Base-by-base conservation (phyloP, 495 filamentous ascomycete species). In the Pyrenula massariospora region DNA sequence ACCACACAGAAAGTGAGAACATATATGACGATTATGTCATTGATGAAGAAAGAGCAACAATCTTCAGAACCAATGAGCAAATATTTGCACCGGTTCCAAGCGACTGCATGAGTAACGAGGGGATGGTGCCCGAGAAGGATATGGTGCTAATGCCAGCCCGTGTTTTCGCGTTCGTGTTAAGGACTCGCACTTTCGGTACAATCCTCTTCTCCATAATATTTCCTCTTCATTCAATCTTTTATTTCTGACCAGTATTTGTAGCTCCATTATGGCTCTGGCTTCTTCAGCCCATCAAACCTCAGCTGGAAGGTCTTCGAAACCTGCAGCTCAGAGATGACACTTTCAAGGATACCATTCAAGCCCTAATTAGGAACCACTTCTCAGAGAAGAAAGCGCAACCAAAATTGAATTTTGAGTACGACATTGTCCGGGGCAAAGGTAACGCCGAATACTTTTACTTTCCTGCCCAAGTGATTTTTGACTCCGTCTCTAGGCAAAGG, bases 381-480 rank as follows among this genome's bases (percentile, higher is more conserved):
- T 63, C 64, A 25, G 65, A 72, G 59, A 72, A 66, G 58, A 57
- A 70, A 21, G 52, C 21, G 25, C n/a, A n/a, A 53, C 24, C 55
- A 52, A 57, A 5, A 15, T 22, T 10, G 61, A 62, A 12, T 63
- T 64, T 10, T 42, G 67, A 70, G 58, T 63, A 65, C 10, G 75
- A 78, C 54, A 69, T 77, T 22, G 62, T 78, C 50, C 63, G 64
- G 31, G 69, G 71, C 50, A 77, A 77, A 63, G 75, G 75, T 56
- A 63, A 24, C 19, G 50, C 25, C 15, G 10, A 25, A 11, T 19
- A 23, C 19, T n/a, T 24, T 31, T 22, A 23, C 21, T 42, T 42
- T 15, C 15, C 31, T 42, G 5, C 15, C 31, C 5, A 42, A 42
- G 5, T 8, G 15, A 42, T 8, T 15, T 8, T 15, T 42, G 15